phyloP scores from a whole-genome alignment of 768 basidiomycete species.

The Phaeolepiota aurea region DNA sequence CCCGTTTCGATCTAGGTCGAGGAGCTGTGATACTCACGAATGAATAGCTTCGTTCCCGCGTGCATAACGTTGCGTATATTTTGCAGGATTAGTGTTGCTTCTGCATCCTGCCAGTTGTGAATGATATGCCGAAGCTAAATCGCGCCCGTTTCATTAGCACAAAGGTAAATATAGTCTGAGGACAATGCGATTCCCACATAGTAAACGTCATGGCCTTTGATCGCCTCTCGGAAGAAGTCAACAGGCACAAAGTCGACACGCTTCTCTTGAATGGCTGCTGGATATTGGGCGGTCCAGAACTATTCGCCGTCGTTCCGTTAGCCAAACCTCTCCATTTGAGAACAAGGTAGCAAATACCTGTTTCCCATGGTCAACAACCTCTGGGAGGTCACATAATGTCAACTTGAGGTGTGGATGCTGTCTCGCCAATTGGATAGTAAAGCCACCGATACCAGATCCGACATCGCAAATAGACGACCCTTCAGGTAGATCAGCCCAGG shows the following conservation, averaged over 20 bases:
- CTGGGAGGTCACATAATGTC: conserved; percentile 18
- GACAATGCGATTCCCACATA: conserved; percentile 5
- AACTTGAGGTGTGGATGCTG: conserved; percentile 16
- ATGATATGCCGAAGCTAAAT: conserved; percentile 1
- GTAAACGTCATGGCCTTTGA: conserved; percentile 8
- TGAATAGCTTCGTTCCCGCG: not conserved
- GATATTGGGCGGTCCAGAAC: conserved; percentile 9
- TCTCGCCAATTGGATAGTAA: conserved; percentile 16
- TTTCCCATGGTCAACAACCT: conserved; percentile 12
- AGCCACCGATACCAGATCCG: conserved; percentile 20
- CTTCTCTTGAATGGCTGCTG: conserved; percentile 5
- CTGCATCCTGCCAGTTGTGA: conserved; percentile 2
- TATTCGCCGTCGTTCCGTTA: conserved; percentile 1
- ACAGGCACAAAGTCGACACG: conserved; percentile 9
- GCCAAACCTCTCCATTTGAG: not conserved
- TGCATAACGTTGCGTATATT: conserved; percentile 3
- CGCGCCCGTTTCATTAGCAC: not conserved
- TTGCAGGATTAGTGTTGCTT: not conserved
- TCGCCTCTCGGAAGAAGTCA: conserved; percentile 11
- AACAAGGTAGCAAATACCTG: conserved; percentile 5
- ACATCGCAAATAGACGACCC: conserved; percentile 20
- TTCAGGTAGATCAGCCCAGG: conserved; percentile 14
- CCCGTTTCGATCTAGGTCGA: not conserved
- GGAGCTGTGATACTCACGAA: conserved; percentile 1
- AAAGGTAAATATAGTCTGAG: not conserved